phyloP scores from a whole-genome alignment of 345 rosid species.

The Citrus medica region DNA sequence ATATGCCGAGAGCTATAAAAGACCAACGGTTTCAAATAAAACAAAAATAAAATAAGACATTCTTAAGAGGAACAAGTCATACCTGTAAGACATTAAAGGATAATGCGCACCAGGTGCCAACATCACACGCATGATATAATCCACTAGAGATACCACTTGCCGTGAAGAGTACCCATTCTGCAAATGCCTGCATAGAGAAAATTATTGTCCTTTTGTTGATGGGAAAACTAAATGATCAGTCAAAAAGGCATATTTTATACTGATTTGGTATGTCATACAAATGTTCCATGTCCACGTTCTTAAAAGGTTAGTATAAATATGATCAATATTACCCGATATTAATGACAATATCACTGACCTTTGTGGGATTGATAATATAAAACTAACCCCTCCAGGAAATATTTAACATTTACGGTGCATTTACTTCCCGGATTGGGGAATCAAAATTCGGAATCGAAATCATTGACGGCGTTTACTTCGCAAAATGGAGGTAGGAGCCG shows the following conservation, averaged over 20 bases:
- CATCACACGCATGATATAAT: slow-evolving; percentile 95
- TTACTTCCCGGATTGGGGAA: no score
- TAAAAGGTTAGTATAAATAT: background rate
- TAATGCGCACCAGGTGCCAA: slow-evolving; percentile 88
- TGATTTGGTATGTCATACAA: background rate
- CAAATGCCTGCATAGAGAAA: slow-evolving; percentile 59
- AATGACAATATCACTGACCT: background rate
- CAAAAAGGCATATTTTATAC: background rate
- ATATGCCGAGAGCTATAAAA: background rate
- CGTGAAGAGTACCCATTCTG: slow-evolving; percentile 96
- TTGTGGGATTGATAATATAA: background rate
- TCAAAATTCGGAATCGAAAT: no score
- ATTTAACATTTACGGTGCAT: background rate
- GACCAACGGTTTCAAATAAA: background rate
- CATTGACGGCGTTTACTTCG: no score
- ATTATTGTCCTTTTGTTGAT: background rate
- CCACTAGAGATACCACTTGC: slow-evolving; percentile 91
- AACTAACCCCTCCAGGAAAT: background rate
- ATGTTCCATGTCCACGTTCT: background rate
- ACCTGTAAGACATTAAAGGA: slow-evolving; percentile 82
- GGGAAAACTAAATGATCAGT: background rate
- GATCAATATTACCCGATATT: background rate
- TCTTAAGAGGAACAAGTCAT: slow-evolving; percentile 8
- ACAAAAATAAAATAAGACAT: background rate
- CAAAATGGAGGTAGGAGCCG: no score